These are phyloP conservation scores for Bjerkandera adusta DNA, from an alignment of 1,284 basidiomycete genomes.

Conservation along the genomic window DNA sequence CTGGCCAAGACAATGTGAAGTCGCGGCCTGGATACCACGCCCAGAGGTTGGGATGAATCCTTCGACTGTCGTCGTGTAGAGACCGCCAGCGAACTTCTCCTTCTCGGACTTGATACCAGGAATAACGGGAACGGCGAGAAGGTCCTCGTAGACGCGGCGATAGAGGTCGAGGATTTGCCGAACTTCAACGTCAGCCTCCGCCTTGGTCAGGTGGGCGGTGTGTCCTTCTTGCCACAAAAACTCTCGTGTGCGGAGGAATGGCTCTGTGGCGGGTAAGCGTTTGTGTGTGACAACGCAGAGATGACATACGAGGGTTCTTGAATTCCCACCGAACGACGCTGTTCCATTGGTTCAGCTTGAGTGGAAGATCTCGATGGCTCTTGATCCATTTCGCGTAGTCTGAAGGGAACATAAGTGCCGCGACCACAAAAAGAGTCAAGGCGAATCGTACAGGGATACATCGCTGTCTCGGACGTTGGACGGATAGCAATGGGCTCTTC, in stretches of 20 bases:
- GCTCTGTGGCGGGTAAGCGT: constrained; percentile 51
- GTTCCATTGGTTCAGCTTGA: constrained; percentile 99
- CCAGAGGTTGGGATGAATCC: constrained; percentile 98
- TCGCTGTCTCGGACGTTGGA: constrained; percentile 96
- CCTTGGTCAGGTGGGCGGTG: constrained; percentile 89
- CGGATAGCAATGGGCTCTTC: constrained; percentile 98
- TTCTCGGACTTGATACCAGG: constrained; percentile 98
- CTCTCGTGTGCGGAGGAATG: constrained; percentile 98
- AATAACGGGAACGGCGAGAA: constrained; percentile 96
- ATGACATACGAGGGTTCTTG: constrained; percentile 86
- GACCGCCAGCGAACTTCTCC: constrained; percentile 97
- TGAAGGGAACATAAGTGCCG: constrained; percentile 18
- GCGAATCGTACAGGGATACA: constrained; percentile 84
- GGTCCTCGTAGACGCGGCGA: constrained; percentile 93
- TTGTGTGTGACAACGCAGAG: not conserved
- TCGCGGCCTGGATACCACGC: constrained; percentile 97
- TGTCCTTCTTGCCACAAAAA: constrained; percentile 99
- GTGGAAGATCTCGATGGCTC: constrained; percentile 93
- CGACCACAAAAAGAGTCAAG: not conserved
- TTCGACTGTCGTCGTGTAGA: constrained; percentile 98
- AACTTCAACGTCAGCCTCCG: constrained; percentile 91
- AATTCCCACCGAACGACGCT: constrained; percentile 99
- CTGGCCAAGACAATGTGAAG: constrained; percentile 96
- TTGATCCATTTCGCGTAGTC: constrained; percentile 99
- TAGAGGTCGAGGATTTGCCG: constrained; percentile 95